These are phyloP conservation scores for Cytospora mali DNA, from an alignment of 2,329 filamentous ascomycete species.

Conservation along the genomic window DNA sequence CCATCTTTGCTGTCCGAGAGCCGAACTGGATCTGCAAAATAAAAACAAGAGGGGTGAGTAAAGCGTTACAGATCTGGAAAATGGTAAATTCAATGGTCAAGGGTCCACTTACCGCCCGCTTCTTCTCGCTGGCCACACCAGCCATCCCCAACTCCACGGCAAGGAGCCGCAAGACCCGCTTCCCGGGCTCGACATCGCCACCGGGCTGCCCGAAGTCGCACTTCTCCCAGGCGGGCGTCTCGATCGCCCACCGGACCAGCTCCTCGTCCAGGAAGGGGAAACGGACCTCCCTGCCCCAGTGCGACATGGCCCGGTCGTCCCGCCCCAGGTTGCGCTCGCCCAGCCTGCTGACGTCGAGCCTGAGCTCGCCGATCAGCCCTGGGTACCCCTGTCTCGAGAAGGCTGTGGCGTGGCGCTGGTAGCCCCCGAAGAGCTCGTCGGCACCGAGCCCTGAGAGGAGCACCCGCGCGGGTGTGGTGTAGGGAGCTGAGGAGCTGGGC, in stretches of 20 bases:
- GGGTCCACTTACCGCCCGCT: conserved; percentile 76
- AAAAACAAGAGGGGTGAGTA: conserved; percentile 5
- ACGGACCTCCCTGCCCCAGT: conserved; percentile 86
- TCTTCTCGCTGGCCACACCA: conserved; percentile 81
- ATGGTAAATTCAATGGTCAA: too few species aligned
- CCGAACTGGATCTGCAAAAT: conserved; percentile 77
- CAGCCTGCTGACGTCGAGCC: conserved; percentile 81
- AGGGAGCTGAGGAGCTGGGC: conserved; percentile 39
- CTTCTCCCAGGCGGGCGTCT: conserved; percentile 76
- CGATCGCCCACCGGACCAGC: conserved; percentile 79
- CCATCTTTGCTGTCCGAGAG: conserved; percentile 81
- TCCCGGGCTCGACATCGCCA: conserved; percentile 69
- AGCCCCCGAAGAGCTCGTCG: conserved; percentile 94
- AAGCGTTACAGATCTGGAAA: background rate
- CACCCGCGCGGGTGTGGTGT: conserved; percentile 75
- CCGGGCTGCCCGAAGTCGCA: conserved; percentile 73
- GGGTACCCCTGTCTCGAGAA: conserved; percentile 69
- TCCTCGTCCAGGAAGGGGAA: conserved; percentile 91
- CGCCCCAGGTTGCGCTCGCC: conserved; percentile 94
- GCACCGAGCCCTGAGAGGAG: conserved; percentile 91
- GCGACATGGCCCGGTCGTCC: conserved; percentile 86
- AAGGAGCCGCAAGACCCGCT: conserved; percentile 77
- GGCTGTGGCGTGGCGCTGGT: conserved; percentile 79
- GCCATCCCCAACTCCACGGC: conserved; percentile 74
- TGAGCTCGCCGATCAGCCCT: conserved; percentile 78